Conservation (phyloP, 192 early-diverging fungal species). For the Coemansia sp. region DNA sequence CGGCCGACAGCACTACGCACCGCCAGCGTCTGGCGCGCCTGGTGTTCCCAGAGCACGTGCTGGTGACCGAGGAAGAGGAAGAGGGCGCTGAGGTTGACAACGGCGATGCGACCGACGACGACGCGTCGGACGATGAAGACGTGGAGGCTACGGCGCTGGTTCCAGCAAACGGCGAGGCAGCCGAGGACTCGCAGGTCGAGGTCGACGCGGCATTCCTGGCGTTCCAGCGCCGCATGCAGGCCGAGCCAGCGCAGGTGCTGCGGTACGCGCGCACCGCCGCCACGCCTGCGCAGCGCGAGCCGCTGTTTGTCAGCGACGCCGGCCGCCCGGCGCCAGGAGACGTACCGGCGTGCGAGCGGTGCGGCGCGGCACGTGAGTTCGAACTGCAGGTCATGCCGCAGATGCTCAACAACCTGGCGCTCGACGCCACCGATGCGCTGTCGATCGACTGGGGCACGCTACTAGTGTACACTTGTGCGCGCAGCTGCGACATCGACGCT, state of each 20-base stretch:
- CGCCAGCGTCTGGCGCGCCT: slow-evolving; percentile 19
- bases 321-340: slow-evolving; percentile 54
- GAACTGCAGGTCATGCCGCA: slow-evolving; percentile 97
- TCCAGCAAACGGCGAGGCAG: slow-evolving; percentile 24
- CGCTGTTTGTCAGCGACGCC: slow-evolving; percentile 77
- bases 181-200: slow-evolving; percentile 75
- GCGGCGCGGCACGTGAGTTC: slow-evolving; percentile 70
- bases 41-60: slow-evolving; percentile 62
- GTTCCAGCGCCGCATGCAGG: slow-evolving; percentile 80
- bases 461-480: slow-evolving; percentile 80
- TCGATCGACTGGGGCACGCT: slow-evolving; percentile 92
- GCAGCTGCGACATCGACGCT: slow-evolving; percentile 62
- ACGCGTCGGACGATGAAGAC: slow-evolving; percentile 14
- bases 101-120: slow-evolving; percentile 46
- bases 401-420: slow-evolving; percentile 71
- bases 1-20: slow-evolving; percentile 17
- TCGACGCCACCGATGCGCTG: slow-evolving; percentile 65
- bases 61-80: slow-evolving; percentile 66
- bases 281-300: slow-evolving; percentile 45
- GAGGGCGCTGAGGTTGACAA: slow-evolving; percentile 57
- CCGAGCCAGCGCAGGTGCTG: slow-evolving; percentile 83
- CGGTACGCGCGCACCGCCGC: slow-evolving; percentile 56
- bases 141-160: slow-evolving; percentile 21
- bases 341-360: slow-evolving; percentile 69
- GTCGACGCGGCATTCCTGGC: slow-evolving; percentile 88